phyloP scores from a whole-genome alignment of 257 asterid species.

The Jacaranda mimosifolia region DNA sequence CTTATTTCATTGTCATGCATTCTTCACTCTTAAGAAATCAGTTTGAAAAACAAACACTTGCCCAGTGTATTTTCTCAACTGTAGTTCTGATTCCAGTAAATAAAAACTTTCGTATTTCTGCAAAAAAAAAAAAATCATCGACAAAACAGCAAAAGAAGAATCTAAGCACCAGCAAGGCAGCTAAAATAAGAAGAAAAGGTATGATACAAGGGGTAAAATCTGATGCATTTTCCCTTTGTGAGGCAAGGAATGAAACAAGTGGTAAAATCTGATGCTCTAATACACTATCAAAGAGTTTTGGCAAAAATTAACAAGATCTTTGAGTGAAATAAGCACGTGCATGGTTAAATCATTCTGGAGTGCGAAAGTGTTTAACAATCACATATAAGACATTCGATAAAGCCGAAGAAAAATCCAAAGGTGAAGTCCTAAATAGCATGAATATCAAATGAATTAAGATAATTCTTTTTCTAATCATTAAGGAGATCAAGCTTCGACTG shows the following conservation, averaged over 20 bases:
- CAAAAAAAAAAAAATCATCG: too few relatives aligned
- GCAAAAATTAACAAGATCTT: background rate
- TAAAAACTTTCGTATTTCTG: too few relatives aligned
- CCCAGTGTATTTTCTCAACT: too few relatives aligned
- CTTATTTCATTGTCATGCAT: too few relatives aligned
- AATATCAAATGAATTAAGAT: background rate
- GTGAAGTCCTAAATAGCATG: background rate
- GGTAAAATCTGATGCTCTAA: background rate
- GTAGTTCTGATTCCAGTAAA: too few relatives aligned
- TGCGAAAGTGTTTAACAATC: too few relatives aligned
- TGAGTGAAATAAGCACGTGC: background rate
- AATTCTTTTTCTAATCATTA: constrained; percentile 3
- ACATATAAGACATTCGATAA: background rate
- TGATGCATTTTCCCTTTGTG: background rate
- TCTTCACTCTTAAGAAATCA: too few relatives aligned
- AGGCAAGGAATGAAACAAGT: background rate
- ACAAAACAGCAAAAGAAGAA: too few relatives aligned
- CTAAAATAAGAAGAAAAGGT: too few relatives aligned
- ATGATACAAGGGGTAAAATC: too few relatives aligned
- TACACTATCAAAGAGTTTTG: background rate
- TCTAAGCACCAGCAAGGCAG: too few relatives aligned
- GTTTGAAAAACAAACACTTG: too few relatives aligned
- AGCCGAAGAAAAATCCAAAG: background rate
- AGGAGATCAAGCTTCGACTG: constrained; percentile 1
- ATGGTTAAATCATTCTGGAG: background rate